These are phyloP conservation scores for Fragilaria crotonensis DNA, from an alignment of 108 stramenopile genomes.

Conservation along the genomic window DNA sequence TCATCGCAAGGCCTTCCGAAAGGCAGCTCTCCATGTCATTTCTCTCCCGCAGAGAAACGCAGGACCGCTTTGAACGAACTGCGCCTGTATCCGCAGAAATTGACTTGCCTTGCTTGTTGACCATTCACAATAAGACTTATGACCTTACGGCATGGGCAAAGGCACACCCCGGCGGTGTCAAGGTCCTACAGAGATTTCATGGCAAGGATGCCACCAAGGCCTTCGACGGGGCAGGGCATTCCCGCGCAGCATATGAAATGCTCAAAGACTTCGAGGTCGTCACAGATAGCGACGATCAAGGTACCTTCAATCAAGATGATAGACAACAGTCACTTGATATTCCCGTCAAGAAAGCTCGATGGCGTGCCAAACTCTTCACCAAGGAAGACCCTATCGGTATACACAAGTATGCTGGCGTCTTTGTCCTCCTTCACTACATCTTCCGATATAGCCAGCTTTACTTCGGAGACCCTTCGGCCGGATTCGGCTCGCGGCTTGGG, in stretches of 20 bases:
- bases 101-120: conserved; percentile 25
- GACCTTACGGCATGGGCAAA: conserved; percentile 58
- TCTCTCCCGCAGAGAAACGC: too few relatives aligned
- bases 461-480: conserved; percentile 40
- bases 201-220: conserved; percentile 48
- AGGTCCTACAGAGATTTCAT: conserved; percentile 41
- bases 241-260: conserved; percentile 30
- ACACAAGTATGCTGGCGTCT: conserved; percentile 54
- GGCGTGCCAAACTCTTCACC: conserved; percentile 45
- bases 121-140: conserved; percentile 26
- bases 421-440: conserved; percentile 37
- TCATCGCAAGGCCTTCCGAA: too few relatives aligned
- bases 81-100: conserved; percentile 4
- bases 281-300: neutral
- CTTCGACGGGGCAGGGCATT: conserved; percentile 46
- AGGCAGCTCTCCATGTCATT: too few relatives aligned
- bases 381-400: conserved; percentile 52
- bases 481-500: conserved; percentile 31
- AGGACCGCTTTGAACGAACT: conserved; percentile 16
- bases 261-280: conserved; percentile 24
- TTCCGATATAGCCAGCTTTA: conserved; percentile 38
- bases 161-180: conserved; percentile 52
- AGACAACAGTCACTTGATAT: neutral
- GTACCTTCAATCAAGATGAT: neutral
- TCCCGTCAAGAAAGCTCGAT: neutral